phyloP scores from a whole-genome alignment of 495 filamentous ascomycete species.

The Aspergillus steynii region DNA sequence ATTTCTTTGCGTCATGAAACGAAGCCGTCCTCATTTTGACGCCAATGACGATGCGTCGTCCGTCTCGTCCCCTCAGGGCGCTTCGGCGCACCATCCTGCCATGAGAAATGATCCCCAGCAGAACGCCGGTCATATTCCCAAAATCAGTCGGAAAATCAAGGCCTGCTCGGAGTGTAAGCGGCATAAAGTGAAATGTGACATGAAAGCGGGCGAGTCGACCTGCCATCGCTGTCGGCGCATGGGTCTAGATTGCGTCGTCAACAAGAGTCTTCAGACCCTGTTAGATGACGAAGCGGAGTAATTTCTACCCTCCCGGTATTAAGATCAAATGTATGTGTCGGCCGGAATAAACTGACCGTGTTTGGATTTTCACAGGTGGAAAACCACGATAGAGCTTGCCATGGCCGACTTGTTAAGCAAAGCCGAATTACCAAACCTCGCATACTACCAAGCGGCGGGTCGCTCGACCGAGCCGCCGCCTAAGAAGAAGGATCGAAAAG shows the following conservation, averaged over 20 bases:
- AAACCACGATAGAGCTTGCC: conserved; percentile 46
- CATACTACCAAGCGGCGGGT: conserved; percentile 44
- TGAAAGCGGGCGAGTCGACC: conserved; percentile 44
- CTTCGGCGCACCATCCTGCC: conserved; percentile 19
- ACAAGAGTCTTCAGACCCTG: conserved; percentile 57
- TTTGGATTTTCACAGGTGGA: conserved; percentile 33
- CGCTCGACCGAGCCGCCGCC: conserved; percentile 36
- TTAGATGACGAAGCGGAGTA: conserved; percentile 53
- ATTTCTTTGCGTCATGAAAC: conserved; percentile 41
- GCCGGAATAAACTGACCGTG: background rate
- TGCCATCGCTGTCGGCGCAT: conserved; percentile 54
- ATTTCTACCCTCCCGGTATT: conserved; percentile 13
- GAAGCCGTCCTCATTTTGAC: conserved; percentile 48
- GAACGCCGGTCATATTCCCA: conserved; percentile 40
- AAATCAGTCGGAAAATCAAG: conserved; percentile 57
- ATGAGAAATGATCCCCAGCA: conserved; percentile 35
- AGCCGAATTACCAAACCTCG: conserved; percentile 45
- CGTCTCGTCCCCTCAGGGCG: conserved; percentile 35
- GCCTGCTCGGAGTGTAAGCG: conserved; percentile 57
- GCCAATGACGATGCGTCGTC: conserved; percentile 44
- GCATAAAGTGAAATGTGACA: conserved; percentile 55
- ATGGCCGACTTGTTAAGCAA: conserved; percentile 49
- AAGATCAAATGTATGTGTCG: conserved; percentile 1
- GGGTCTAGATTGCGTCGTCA: conserved; percentile 53
- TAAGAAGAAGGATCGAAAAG: conserved; percentile 39